Conservation (phyloP, 2,329 filamentous ascomycete genomes). For the Phaeoacremonium minimum region DNA sequence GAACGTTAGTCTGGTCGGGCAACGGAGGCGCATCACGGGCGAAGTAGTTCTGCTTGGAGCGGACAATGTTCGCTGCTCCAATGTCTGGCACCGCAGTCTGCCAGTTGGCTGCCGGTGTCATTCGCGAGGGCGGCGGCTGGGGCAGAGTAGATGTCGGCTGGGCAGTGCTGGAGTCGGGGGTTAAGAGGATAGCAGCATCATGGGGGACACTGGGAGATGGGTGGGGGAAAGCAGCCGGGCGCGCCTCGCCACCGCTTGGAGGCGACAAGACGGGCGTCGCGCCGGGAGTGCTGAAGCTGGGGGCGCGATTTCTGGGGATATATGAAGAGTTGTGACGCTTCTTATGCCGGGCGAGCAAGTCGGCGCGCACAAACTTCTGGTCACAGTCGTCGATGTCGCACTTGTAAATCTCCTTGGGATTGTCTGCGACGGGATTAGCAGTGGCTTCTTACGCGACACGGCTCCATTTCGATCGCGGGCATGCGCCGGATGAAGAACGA, state of each 20-base stretch:
- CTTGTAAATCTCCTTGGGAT: slow-evolving; percentile 72
- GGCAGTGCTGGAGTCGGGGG: slow-evolving; percentile 30
- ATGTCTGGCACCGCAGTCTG: slow-evolving; percentile 28
- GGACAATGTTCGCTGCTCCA: slow-evolving; percentile 25
- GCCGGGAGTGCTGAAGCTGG: slow-evolving; percentile 36
- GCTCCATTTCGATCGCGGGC: slow-evolving; percentile 6
- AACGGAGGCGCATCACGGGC: slow-evolving; percentile 19
- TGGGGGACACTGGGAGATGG: slow-evolving; percentile 31
- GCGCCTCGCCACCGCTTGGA: slow-evolving; percentile 11
- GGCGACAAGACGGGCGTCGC: slow-evolving; percentile 10
- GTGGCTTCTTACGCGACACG: slow-evolving; percentile 1
- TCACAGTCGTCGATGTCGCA: slow-evolving; percentile 74
- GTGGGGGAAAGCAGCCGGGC: slow-evolving; percentile 15
- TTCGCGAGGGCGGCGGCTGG: slow-evolving; percentile 11
- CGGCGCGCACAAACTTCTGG: slow-evolving; percentile 73
- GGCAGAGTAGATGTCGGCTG: slow-evolving; percentile 19
- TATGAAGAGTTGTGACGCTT: slow-evolving; percentile 59
- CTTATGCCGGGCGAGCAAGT: slow-evolving; percentile 66
- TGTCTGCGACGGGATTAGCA: slow-evolving; percentile 46
- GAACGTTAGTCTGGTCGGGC: slow-evolving; percentile 25
- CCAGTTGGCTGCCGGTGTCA: slow-evolving; percentile 20
- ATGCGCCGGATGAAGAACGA: slow-evolving; percentile 5
- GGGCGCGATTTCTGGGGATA: slow-evolving; percentile 44
- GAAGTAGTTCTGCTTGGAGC: slow-evolving; percentile 32
- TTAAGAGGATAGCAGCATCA: slow-evolving; percentile 40